Conservation (phyloP, 2,329 filamentous ascomycete genomes). For the Colletotrichum falcatum region DNA sequence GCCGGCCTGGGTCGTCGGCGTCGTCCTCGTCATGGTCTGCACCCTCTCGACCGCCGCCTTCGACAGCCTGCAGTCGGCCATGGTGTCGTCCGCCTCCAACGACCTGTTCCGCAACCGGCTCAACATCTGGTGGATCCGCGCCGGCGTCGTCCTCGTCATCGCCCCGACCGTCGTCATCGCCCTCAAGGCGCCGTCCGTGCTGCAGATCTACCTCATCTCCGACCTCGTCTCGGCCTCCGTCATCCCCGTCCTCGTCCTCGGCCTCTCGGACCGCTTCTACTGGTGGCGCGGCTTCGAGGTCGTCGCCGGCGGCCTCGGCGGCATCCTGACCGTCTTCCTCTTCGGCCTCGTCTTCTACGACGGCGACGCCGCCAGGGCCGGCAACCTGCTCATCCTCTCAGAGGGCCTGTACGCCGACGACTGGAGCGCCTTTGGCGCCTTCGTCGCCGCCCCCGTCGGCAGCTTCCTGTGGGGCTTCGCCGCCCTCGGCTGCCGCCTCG, state of each 20-base stretch:
- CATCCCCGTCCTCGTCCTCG: conserved; percentile 81
- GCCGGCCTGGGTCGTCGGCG: conserved; percentile 83
- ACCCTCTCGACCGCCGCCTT: conserved; percentile 82
- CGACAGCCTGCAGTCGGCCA: conserved; percentile 83
- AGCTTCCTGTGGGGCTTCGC: conserved; percentile 77
- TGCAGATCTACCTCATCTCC: conserved; percentile 86
- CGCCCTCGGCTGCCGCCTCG: conserved; percentile 71
- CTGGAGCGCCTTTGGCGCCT: conserved; percentile 87
- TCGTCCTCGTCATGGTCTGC: conserved; percentile 85
- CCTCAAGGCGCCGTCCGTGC: conserved; percentile 77
- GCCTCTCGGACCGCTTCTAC: conserved; percentile 73
- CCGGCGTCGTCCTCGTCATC: conserved; percentile 76
- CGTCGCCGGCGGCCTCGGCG: conserved; percentile 80
- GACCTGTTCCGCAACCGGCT: conserved; percentile 87
- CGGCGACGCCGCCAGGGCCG: conserved; percentile 72
- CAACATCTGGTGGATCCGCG: conserved; percentile 79
- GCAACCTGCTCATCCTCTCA: conserved; percentile 76
- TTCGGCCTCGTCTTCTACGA: conserved; percentile 88
- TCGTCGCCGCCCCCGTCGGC: conserved; percentile 82
- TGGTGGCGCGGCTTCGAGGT: conserved; percentile 87
- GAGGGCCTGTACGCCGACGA: conserved; percentile 80
- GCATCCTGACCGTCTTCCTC: conserved; percentile 83
- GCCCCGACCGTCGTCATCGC: conserved; percentile 80
- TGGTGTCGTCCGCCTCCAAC: conserved; percentile 87
- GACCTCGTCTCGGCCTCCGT: conserved; percentile 82